Base-by-base conservation (phyloP, 257 asterid species). In the Salvia splendens region DNA sequence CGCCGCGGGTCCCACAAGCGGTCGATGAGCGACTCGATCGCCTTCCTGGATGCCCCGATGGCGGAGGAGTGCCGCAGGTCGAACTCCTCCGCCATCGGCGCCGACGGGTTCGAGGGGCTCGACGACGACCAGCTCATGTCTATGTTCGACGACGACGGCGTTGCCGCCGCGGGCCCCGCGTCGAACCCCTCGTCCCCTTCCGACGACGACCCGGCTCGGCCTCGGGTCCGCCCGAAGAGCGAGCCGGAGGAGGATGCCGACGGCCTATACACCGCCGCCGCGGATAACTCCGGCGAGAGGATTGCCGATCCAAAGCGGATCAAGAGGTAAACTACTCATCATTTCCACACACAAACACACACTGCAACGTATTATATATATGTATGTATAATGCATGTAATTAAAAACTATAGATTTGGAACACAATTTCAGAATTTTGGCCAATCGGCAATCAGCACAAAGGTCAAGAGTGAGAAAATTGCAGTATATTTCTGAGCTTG, bases 381-480 rank as follows among this genome's bases (percentile, higher is more conserved):
- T 30, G 12, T 10, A 15, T 17, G 6, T 32, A 33, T 33, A 33
- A 33, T 55, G 16, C 15, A n/a, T 3, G 9, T 5, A 10, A 35
- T 10, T 35, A 15, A 48, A 48, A 48, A 48, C 10, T 14, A 15
- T 5, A 8, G 1, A 24, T 24, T 24, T 40, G 6, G 15, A 47
- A 4, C 5, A 8, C 6, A 1, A 15, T 15, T 1, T 24, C 78
- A 92, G 98, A 78, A 89, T 92, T 47, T 79, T 92, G 91, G 98
- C 98, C 8, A 92, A 92, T 58, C 79, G 98, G 80, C 98, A 89
- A 80, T 92, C 98, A 16, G 98, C 98, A 2, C 98, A 92, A 56
- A 83, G 97, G 81, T 92, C 97, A 56, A 62, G 98, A 71, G 96
- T 92, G 84, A 86, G 98, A 75, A 92, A 92, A 77, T 62, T 92